Conservation (phyloP, 192 early-diverging fungal genomes). For the Linnemannia exigua region DNA sequence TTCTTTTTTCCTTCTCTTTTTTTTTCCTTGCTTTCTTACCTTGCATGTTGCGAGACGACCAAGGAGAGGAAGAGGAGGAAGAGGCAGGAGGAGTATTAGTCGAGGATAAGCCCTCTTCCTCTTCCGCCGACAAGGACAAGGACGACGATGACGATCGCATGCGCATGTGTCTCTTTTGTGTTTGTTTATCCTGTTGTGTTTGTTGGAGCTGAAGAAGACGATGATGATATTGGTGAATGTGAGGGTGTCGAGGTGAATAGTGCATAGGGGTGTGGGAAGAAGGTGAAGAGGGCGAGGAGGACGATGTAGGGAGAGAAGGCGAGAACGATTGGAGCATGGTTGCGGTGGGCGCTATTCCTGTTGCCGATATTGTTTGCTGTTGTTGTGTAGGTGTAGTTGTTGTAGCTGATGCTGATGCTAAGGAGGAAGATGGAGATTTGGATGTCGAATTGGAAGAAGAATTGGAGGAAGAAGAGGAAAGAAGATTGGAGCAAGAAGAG, state of each 20-base stretch:
- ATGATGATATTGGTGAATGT: neutral
- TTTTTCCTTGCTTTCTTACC: neutral
- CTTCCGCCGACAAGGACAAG: neutral
- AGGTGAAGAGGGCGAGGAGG: neutral
- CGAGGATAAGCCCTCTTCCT: neutral
- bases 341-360: neutral
- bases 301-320: neutral
- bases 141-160: neutral
- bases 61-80: neutral
- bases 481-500: neutral
- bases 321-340: conserved; percentile 2
- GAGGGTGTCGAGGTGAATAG: neutral
- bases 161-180: neutral
- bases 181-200: neutral
- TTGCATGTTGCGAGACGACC: neutral
- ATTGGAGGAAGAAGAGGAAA: neutral
- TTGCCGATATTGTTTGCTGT: neutral
- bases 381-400: neutral
- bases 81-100: neutral
- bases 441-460: neutral
- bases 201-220: neutral
- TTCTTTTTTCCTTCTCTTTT: neutral
- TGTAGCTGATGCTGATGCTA: neutral
- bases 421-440: neutral
- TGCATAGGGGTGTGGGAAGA: conserved; percentile 6